These are phyloP conservation scores for Vicia faba DNA, from an alignment of 306 rosid genomes.

Conservation along the genomic window DNA sequence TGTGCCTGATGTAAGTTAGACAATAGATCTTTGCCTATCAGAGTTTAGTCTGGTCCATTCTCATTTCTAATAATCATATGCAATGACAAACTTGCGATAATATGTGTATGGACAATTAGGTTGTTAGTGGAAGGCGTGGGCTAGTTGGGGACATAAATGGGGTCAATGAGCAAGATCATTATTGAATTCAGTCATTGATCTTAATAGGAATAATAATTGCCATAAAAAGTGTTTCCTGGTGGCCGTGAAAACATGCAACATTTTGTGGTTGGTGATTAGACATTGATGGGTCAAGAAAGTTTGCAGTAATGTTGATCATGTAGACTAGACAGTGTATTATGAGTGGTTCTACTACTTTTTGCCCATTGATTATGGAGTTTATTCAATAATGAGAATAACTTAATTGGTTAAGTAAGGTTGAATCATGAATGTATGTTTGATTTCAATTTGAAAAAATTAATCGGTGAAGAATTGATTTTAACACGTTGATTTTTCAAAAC, in stretches of 20 bases:
- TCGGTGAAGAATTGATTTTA: too few relatives aligned
- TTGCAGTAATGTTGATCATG: background rate
- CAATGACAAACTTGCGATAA: background rate
- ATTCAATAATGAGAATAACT: too few relatives aligned
- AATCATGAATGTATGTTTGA: too few relatives aligned
- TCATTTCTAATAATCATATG: background rate
- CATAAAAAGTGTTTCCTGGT: background rate
- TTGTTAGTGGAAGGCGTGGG: constrained; percentile 4
- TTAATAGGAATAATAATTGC: background rate
- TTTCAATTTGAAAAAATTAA: too few relatives aligned
- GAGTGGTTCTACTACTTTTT: background rate
- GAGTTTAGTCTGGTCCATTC: too few relatives aligned
- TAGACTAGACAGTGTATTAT: background rate
- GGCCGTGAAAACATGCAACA: constrained; percentile 18
- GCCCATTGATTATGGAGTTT: background rate
- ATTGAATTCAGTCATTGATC: constrained; percentile 2
- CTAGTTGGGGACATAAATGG: constrained; percentile 3
- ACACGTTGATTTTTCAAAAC: too few relatives aligned
- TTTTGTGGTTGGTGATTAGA: constrained; percentile 20
- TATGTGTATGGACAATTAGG: background rate
- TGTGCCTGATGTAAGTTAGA: too few relatives aligned
- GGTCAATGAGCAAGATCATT: constrained; percentile 19
- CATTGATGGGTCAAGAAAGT: constrained; percentile 6
- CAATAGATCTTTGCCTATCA: background rate
- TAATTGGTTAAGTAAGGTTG: too few relatives aligned